Evolutionary conservation across 345 rosid species (phyloP).

Genomic region (Ceriops zippeliana): DNA sequence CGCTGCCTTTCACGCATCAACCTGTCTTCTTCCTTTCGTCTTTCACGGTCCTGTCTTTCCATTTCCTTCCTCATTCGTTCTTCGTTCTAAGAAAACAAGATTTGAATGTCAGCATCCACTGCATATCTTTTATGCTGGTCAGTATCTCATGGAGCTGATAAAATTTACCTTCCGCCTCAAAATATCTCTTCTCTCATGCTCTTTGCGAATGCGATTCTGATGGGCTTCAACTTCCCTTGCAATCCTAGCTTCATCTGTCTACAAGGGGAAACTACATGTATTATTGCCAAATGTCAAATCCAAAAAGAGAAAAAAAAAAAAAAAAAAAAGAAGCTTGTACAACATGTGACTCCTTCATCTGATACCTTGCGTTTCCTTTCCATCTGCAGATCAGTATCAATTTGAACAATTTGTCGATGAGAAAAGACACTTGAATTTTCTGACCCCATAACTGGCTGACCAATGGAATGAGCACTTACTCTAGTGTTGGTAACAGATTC

Average conservation of each 20-base stretch:
- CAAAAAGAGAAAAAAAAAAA: neutral
- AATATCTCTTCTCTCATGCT: conserved; percentile 67
- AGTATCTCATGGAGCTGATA: conserved; percentile 13
- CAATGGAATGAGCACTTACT: conserved; percentile 31
- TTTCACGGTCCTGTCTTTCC: conserved; percentile 93
- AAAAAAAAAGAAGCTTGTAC: conserved; percentile 8
- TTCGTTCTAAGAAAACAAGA: conserved; percentile 56
- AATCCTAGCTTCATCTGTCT: conserved; percentile 66
- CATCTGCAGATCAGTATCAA: conserved; percentile 33
- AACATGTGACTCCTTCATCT: neutral
- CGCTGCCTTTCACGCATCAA: conserved; percentile 87
- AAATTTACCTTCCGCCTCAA: conserved; percentile 67
- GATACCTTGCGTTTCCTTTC: conserved; percentile 63
- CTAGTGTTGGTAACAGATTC: conserved; percentile 45
- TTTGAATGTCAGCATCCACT: conserved; percentile 22
- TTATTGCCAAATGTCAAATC: conserved; percentile 8
- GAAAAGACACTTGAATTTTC: conserved; percentile 41
- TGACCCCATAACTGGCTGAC: conserved; percentile 32
- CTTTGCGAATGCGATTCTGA: conserved; percentile 61
- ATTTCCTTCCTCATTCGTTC: conserved; percentile 83
- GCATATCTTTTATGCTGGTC: neutral
- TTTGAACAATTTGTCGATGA: conserved; percentile 37
- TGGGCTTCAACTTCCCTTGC: conserved; percentile 68
- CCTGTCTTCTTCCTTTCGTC: conserved; percentile 93
- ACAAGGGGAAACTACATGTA: conserved; percentile 28